Conservation (phyloP, 148 eudicot genomes). For the Drosera capensis region DNA sequence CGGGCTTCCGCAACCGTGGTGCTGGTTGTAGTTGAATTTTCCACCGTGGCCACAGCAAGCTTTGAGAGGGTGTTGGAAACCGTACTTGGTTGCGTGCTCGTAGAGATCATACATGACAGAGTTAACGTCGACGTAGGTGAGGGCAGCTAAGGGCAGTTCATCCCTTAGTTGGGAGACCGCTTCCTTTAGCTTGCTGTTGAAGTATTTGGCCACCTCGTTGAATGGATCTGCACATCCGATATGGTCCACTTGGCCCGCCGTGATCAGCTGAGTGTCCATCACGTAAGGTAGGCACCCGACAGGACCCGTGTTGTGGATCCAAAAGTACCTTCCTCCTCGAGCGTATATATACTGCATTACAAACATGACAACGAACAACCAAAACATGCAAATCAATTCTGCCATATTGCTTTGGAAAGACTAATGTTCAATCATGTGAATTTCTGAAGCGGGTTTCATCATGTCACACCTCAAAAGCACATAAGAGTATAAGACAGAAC, state of each 20-base stretch:
- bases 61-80: not conserved
- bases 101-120: constrained; percentile 6
- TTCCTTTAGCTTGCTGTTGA: constrained; percentile 6
- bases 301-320: constrained; percentile 16
- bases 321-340: constrained; percentile 9
- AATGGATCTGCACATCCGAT: constrained; percentile 7
- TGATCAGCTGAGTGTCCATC: not conserved
- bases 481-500: not conserved
- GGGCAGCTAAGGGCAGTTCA: constrained; percentile 7
- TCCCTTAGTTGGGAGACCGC: constrained; percentile 4
- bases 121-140: constrained; percentile 12
- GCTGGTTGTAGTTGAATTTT: not conserved
- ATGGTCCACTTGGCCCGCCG: constrained; percentile 1
- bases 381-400: not conserved
- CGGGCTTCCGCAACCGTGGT: not conserved
- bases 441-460: not conserved
- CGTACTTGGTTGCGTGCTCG: constrained; percentile 4
- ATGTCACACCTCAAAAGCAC: not conserved
- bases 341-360: not conserved
- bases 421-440: not conserved
- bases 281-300: constrained; percentile 10
- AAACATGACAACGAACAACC: not conserved
- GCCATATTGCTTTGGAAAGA: not conserved
- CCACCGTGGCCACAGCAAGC: not conserved
- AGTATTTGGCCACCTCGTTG: constrained; percentile 11